Percentiles rank a stretch among this genome's conserved stretches.
Evolutionary conservation across 805 yeast genomes (phyloP).

Genomic region (Candida boleticola): DNA sequence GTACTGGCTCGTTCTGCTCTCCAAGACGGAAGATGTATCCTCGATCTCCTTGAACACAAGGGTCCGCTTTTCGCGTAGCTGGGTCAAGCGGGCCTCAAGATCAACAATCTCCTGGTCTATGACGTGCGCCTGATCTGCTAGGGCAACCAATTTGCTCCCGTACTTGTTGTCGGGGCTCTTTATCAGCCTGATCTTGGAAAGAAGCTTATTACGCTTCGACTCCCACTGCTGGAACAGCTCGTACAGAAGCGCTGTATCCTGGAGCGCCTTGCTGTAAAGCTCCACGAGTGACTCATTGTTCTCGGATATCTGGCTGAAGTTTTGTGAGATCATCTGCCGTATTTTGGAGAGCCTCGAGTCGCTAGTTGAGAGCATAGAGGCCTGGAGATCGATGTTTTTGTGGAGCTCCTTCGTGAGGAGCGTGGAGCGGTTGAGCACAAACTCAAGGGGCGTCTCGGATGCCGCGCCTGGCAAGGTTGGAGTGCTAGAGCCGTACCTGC

Average conservation of each 20-base stretch:
- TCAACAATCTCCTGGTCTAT: conserved; percentile 38
- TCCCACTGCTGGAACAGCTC: conserved; percentile 42
- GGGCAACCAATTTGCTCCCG: conserved; percentile 38
- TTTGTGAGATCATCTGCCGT: conserved; percentile 25
- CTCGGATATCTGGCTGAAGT: conserved; percentile 40
- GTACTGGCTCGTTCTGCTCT: conserved; percentile 45
- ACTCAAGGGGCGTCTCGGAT: conserved; percentile 13
- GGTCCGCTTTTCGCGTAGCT: conserved; percentile 32
- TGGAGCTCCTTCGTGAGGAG: conserved; percentile 17
- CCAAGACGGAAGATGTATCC: conserved; percentile 49
- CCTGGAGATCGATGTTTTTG: conserved; percentile 23
- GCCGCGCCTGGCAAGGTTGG: not conserved
- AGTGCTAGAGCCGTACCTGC: no score
- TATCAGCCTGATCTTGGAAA: conserved; percentile 35
- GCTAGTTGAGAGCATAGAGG: conserved; percentile 28
- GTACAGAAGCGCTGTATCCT: conserved; percentile 22
- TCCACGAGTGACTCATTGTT: conserved; percentile 45
- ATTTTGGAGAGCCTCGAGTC: conserved; percentile 27
- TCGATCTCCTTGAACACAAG: conserved; percentile 37
- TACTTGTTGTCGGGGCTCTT: conserved; percentile 34
- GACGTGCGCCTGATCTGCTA: conserved; percentile 30
- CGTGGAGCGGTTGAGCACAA: conserved; percentile 11
- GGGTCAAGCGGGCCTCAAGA: conserved; percentile 33
- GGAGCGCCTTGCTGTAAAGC: conserved; percentile 39
- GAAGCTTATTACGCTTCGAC: conserved; percentile 28